Conservation (phyloP, 805 yeast species). For the Wickerhamomyces subpelliculosus region DNA sequence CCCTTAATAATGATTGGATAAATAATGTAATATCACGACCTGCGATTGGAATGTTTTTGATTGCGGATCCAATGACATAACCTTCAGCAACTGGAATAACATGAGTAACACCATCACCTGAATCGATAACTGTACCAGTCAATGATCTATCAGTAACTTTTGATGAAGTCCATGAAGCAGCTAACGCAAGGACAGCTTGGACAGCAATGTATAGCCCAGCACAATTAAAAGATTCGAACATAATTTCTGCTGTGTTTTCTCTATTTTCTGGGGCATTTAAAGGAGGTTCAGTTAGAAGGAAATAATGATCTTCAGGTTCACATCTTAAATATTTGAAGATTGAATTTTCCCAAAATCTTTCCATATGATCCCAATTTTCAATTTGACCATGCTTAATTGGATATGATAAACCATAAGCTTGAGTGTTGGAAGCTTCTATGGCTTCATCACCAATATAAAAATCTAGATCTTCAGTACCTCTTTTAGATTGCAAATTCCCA, state of each 20-base stretch:
- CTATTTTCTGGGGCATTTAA: conserved; percentile 99
- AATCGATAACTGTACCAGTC: conserved; percentile 97
- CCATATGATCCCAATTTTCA: conserved; percentile 99
- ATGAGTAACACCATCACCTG: conserved; percentile 99
- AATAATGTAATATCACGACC: conserved; percentile 96
- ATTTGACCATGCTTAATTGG: conserved; percentile 98
- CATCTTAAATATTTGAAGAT: conserved; percentile 94
- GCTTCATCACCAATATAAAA: conserved; percentile 97
- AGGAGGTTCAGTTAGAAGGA: conserved; percentile 95
- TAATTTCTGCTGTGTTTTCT: conserved; percentile 96
- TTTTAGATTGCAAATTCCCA: conserved; percentile 49
- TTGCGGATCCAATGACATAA: conserved; percentile 95
- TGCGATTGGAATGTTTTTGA: conserved; percentile 96
- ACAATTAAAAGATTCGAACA: conserved; percentile 98
- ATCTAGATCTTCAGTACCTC: conserved; percentile 92
- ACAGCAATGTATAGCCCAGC: conserved; percentile 98
- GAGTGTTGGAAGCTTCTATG: conserved; percentile 81
- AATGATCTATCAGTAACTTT: conserved; percentile 91
- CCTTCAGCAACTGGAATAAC: conserved; percentile 99
- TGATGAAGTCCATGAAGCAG: conserved; percentile 98
- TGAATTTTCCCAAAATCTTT: conserved; percentile 96
- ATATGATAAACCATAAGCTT: conserved; percentile 78
- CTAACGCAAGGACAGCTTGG: conserved; percentile 96
- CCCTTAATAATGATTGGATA: conserved; percentile 89
- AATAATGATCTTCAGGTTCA: conserved; percentile 98